phyloP scores from a whole-genome alignment of 1,284 basidiomycete species.

The Apiotrichum laibachii region DNA sequence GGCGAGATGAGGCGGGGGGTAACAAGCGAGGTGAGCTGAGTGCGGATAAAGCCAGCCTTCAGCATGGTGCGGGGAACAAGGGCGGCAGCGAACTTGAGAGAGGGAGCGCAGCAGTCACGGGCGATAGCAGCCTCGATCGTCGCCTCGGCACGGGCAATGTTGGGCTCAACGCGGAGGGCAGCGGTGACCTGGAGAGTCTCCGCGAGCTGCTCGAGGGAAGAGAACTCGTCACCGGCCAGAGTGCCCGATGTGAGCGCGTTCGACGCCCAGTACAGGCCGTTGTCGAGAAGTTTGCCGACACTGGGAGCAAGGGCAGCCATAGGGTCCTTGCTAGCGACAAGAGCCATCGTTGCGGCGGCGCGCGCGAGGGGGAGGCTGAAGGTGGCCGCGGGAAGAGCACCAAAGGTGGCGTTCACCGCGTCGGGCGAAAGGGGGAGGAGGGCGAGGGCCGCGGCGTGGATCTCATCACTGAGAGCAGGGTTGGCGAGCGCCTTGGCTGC shows the following conservation, averaged over 20 bases:
- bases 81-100: conserved; percentile 57
- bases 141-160: conserved; percentile 68
- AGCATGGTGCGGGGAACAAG: conserved; percentile 52
- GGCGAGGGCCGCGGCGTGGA: conserved; percentile 12
- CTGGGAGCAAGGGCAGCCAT: conserved; percentile 1
- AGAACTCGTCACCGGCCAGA: conserved; percentile 13
- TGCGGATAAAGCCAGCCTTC: conserved; percentile 55
- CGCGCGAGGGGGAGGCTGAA: conserved; percentile 13
- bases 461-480: neutral
- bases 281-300: conserved; percentile 20
- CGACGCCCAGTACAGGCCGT: conserved; percentile 28
- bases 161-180: conserved; percentile 49
- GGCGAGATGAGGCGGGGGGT: conserved; percentile 52
- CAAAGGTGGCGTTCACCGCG: conserved; percentile 4
- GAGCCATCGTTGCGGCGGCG: neutral
- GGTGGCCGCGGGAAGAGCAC: neutral
- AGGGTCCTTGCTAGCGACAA: conserved; percentile 1
- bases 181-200: conserved; percentile 11
- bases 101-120: conserved; percentile 57
- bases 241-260: conserved; percentile 22
- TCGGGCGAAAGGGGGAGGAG: conserved; percentile 6
- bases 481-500: conserved; percentile 15
- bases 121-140: conserved; percentile 66
- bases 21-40: conserved; percentile 44
- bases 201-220: conserved; percentile 5